Evolutionary conservation across 2,329 filamentous ascomycete species (phyloP).

Genomic region (Exophiala sideris): DNA sequence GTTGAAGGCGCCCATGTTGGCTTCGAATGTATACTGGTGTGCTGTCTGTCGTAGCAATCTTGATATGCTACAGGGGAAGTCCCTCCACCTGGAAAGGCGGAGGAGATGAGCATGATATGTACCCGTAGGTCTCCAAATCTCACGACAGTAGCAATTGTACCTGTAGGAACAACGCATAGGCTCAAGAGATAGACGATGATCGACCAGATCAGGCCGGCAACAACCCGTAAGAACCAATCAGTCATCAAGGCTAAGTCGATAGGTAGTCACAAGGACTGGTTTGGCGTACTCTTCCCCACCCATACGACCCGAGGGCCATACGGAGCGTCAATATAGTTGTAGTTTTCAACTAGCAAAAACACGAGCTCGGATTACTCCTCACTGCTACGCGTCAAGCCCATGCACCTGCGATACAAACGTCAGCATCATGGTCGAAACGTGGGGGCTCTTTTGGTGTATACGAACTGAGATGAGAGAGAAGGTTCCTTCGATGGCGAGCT

Average conservation of each 20-base stretch:
- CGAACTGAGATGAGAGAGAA: no score
- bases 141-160: not conserved
- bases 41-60: not conserved
- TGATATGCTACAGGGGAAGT: not conserved
- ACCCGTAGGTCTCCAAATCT: not conserved
- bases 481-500: no score
- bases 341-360: slow-evolving; percentile 88
- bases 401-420: no score
- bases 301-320: slow-evolving; percentile 64
- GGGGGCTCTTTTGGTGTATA: no score
- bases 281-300: slow-evolving; percentile 36
- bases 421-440: no score
- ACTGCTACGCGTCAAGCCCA: slow-evolving; percentile 66
- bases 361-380: slow-evolving; percentile 78
- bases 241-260: no score
- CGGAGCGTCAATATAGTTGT: slow-evolving; percentile 68
- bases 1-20: slow-evolving; percentile 15
- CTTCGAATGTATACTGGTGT: not conserved
- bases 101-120: not conserved
- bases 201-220: no score
- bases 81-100: not conserved
- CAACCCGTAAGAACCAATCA: no score
- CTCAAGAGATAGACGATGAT: no score
- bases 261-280: no score
- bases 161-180: not conserved